Base-by-base conservation (phyloP, 306 rosid genomes). In the Citrullus colocynthis region DNA sequence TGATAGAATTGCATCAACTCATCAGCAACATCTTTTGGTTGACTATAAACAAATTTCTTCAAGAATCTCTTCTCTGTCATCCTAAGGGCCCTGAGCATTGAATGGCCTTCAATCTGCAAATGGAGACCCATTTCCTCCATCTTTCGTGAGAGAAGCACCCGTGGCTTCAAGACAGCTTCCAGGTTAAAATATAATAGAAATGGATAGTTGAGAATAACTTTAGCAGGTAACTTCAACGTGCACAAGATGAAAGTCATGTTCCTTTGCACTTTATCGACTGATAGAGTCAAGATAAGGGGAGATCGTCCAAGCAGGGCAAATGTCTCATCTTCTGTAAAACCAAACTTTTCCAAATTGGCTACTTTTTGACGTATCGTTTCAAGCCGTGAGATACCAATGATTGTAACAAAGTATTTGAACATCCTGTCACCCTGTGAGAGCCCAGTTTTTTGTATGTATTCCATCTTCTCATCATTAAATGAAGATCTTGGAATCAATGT, bases 211-310 rank as follows among this genome's bases (percentile, higher is more conserved):
- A 93, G 82, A 76, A 91, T 83, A 18, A 63, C 76, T 55, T 81
- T 85, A 65, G 90, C 96, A 42, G 88, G 88, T 67, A 93, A 83
- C 89, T 87, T 91, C 96, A 93, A 82, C 9, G 90, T 82, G 42
- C 90, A 86, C 74, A 93, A 21, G 65, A 93, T 77, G 82, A 93
- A 93, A 52, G 90, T 87, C 97, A 93, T 90, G 77, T 88, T 88
- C 92, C 98, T 93, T 82, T 88, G 93, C 85, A 93, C 92, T 84
- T 93, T 93, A 21, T 91, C 92, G 2, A 85, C 83, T 1, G 96
- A 93, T 32, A 93, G 74, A 48, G 93, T 88, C 86, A 93, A 60
- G 39, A 83, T 14, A 79, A 80, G 58, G 21, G 97, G 96, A 54
- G 85, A 76, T 77, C 78, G 83, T 37, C 92, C 90, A 20, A 91